Base-by-base conservation (phyloP, 1,284 basidiomycete genomes). In the Trametes hirsuta region DNA sequence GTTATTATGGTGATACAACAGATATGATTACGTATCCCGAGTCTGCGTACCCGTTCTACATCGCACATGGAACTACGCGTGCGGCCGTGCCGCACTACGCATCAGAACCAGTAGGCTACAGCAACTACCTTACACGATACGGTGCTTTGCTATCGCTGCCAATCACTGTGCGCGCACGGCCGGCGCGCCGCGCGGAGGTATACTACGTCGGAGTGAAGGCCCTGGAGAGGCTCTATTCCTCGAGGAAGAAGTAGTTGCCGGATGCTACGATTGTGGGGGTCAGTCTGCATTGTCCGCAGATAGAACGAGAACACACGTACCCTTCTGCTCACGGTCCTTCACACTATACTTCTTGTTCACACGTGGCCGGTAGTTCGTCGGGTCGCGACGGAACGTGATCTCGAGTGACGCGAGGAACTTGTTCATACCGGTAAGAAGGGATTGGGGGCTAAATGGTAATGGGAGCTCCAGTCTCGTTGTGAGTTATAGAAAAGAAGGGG, bases 381-480 rank as follows among this genome's bases (percentile, higher is more conserved):
- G 95, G 77, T 98, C 96, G 71, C 96, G 87, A 61, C 95, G 84
- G 87, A 98, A 98, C 6, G 95, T 98, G 72, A 98, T 95, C 76
- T 97, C 93, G 30, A 98, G 82, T 9, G 90, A 93, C 4, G 92
- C 89, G 58, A 98, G 78, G 86, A 98, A 98, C 71, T 88, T 86
- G 77, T 95, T 95, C 93, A 95, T 94, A 18, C 93, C 93, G 15
- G 90, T 87, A 49, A 95, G 76, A 21, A 95, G 81, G 6, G 91
- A 90, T 73, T 94, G 91, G 4, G 93, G 92, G 55, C 90, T 92
- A 67, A 18, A 18, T 18, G 18, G 18, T 18, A 18, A 18, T 18
- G 18, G 18, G 18, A 18, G 18, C 18, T 18, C 1, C 18, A 18
- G 18, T 18, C 18, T 18, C 18, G 18, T 18, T 18, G 18, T 18